Percentiles rank a stretch among this genome's conserved stretches.
Evolutionary conservation across 345 rosid species (phyloP).

Genomic region (Camelina neglecta): DNA sequence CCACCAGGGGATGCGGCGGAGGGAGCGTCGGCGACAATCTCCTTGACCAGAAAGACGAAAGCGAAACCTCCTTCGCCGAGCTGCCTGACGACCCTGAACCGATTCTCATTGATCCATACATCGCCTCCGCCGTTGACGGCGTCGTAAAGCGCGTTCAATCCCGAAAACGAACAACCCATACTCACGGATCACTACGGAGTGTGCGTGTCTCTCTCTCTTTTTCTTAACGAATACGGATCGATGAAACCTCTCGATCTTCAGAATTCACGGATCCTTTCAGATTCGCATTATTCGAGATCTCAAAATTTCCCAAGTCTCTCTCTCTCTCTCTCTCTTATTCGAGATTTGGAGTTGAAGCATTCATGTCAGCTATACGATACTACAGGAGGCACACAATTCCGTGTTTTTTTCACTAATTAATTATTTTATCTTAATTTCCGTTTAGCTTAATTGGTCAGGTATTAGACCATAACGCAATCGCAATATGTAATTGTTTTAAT

Average conservation of each 20-base stretch:
- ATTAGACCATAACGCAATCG: background rate
- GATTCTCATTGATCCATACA: slow-evolving; percentile 98
- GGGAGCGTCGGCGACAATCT: slow-evolving; percentile 63
- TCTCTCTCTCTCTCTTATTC: background rate
- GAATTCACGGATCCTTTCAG: slow-evolving; percentile 46
- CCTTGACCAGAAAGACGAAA: slow-evolving; percentile 82
- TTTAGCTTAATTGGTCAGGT: slow-evolving; percentile 15
- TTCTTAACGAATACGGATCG: slow-evolving; percentile 21
- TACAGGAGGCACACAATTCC: slow-evolving; percentile 8
- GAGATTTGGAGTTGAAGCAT: slow-evolving; percentile 37
- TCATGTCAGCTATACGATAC: slow-evolving; percentile 40
- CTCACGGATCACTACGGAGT: slow-evolving; percentile 1
- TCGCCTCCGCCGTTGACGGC: slow-evolving; percentile 91
- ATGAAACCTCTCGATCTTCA: slow-evolving; percentile 19
- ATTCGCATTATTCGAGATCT: slow-evolving; percentile 49
- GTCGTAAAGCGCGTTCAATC: slow-evolving; percentile 91
- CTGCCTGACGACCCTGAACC: slow-evolving; percentile 81
- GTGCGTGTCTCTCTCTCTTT: background rate
- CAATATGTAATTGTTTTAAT: background rate
- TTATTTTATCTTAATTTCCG: background rate
- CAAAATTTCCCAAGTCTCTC: background rate
- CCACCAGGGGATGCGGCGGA: slow-evolving; percentile 64
- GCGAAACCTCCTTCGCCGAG: slow-evolving; percentile 99
- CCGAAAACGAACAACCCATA: slow-evolving; percentile 93
- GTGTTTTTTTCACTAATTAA: background rate